Conservation (phyloP, 441 rosid species). For the Bruguiera hainesii region DNA sequence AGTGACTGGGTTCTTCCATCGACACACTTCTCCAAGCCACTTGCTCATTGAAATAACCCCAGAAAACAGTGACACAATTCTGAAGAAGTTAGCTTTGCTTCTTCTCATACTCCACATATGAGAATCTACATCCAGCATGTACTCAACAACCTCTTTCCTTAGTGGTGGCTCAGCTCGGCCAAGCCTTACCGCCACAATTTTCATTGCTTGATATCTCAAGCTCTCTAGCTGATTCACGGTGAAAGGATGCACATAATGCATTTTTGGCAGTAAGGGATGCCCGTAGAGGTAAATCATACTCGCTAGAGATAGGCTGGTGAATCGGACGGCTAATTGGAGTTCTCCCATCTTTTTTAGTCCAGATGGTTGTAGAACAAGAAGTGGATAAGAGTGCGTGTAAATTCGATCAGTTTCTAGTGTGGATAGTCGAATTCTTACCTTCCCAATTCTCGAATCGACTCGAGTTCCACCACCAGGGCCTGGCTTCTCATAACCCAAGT, state of each 20-base stretch:
- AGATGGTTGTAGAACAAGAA: conserved; percentile 76
- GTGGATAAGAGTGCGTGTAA: conserved; percentile 87
- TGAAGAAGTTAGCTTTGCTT: conserved; percentile 88
- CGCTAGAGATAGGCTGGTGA: conserved; percentile 66
- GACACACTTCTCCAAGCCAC: conserved; percentile 81
- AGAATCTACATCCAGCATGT: conserved; percentile 87
- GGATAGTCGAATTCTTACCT: conserved; percentile 87
- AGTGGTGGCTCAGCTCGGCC: conserved; percentile 93
- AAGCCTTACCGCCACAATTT: conserved; percentile 73
- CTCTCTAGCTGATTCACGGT: conserved; percentile 81
- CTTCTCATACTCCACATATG: conserved; percentile 99
- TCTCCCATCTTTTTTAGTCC: conserved; percentile 93
- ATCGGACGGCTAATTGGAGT: conserved; percentile 79
- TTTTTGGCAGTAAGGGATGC: conserved; percentile 78
- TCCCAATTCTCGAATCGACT: conserved; percentile 66
- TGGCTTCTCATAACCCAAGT: conserved; percentile 43
- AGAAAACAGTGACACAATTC: conserved; percentile 62
- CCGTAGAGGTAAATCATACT: conserved; percentile 81
- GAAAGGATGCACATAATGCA: conserved; percentile 90
- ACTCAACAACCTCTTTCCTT: conserved; percentile 86
- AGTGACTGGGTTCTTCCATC: conserved; percentile 85
- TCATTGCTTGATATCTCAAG: conserved; percentile 85
- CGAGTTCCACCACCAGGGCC: conserved; percentile 44
- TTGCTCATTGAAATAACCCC: conserved; percentile 63
- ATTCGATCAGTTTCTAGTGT: conserved; percentile 83